Percentiles rank a stretch among this genome's conserved stretches.
phyloP scores from a whole-genome alignment of 2,329 filamentous ascomycete genomes.

The Aphanocladium album region DNA sequence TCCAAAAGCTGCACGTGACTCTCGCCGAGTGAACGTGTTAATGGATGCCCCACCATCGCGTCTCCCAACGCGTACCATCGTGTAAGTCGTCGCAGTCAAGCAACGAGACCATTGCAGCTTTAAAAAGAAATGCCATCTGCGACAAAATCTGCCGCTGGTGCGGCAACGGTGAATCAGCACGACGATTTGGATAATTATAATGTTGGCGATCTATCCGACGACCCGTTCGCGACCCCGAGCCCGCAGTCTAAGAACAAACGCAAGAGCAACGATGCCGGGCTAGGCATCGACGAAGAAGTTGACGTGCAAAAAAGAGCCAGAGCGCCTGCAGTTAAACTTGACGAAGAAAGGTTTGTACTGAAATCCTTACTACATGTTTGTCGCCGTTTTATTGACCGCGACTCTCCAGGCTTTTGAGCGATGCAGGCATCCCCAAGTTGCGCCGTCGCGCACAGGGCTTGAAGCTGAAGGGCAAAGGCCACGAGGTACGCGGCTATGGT shows the following conservation, averaged over 20 bases:
- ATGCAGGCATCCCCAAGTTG: slow-evolving; percentile 77
- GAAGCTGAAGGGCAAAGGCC: slow-evolving; percentile 85
- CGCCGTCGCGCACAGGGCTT: slow-evolving; percentile 65
- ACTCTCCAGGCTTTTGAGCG: slow-evolving; percentile 64
- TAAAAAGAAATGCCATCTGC: slow-evolving; percentile 20
- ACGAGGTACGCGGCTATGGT: slow-evolving; percentile 59
- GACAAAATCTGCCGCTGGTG: background rate
- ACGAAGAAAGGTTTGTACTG: slow-evolving; percentile 61
- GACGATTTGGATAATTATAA: slow-evolving; percentile 76
- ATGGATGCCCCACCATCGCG: slow-evolving; percentile 19
- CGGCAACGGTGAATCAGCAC: slow-evolving; percentile 25
- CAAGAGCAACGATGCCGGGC: slow-evolving; percentile 44
- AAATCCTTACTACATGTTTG: background rate
- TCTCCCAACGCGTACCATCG: slow-evolving; percentile 17
- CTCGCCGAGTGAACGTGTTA: background rate
- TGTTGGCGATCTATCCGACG: slow-evolving; percentile 46
- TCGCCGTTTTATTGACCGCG: background rate
- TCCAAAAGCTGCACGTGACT: slow-evolving; percentile 10
- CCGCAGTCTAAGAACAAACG: slow-evolving; percentile 41
- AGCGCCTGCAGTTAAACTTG: slow-evolving; percentile 73
- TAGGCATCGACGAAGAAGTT: slow-evolving; percentile 85
- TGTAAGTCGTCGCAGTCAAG: slow-evolving; percentile 5
- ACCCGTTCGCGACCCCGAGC: slow-evolving; percentile 45
- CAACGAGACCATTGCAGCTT: background rate
- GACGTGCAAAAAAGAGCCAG: slow-evolving; percentile 71